Evolutionary conservation across 1,284 basidiomycete genomes (phyloP).

Genomic region (Gomphus bonarii): DNA sequence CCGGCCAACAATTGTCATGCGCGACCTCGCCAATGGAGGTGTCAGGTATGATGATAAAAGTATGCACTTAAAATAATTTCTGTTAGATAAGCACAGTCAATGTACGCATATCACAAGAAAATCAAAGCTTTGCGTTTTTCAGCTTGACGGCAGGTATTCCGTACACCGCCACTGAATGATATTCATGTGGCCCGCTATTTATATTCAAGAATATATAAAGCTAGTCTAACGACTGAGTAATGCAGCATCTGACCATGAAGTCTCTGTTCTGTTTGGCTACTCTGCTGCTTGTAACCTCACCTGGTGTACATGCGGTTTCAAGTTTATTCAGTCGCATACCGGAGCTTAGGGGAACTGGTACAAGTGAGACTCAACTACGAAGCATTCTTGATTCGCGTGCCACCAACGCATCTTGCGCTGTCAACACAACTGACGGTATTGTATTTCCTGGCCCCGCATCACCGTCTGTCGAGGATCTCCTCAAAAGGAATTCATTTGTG

Average conservation of each 20-base stretch:
- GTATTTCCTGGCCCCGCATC: constrained; percentile 5
- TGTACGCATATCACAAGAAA: no score
- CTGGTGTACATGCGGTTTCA: neutral
- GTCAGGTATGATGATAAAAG: no score
- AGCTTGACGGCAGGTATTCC: no score
- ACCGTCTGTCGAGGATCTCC: constrained; percentile 5
- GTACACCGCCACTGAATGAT: no score
- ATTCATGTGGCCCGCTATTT: no score
- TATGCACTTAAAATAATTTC: no score
- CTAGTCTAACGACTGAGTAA: no score
- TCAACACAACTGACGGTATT: neutral
- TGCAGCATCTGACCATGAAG: neutral
- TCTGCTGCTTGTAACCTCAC: neutral
- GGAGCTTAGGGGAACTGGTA: neutral
- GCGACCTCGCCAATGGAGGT: no score
- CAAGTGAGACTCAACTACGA: neutral
- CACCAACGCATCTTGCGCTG: constrained; percentile 4
- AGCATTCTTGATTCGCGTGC: neutral
- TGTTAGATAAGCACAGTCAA: no score
- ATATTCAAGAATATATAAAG: no score
- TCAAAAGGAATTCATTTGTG: constrained; percentile 10
- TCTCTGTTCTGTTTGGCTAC: neutral
- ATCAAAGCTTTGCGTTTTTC: no score
- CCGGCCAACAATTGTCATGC: no score
- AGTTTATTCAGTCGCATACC: neutral